Conservation (phyloP, 208 protist species). For the Leishmania mexicana region DNA sequence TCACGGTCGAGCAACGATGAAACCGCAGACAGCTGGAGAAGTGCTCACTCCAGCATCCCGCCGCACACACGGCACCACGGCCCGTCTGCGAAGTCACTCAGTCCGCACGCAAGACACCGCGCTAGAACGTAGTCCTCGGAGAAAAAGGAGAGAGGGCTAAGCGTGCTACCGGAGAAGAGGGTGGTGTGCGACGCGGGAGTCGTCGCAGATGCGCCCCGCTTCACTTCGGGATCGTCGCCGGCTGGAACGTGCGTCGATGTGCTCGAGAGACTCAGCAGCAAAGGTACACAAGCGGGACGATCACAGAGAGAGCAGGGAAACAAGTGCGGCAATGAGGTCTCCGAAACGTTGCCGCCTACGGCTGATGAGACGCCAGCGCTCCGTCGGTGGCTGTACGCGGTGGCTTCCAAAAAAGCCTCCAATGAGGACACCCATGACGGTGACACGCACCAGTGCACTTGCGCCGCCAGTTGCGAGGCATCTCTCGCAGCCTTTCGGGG, state of each 20-base stretch:
- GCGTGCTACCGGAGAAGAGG: slow-evolving; percentile 76
- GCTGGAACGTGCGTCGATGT: slow-evolving; percentile 25
- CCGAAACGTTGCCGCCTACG: neutral
- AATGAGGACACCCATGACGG: slow-evolving; percentile 31
- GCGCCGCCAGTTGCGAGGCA: neutral
- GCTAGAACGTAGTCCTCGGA: slow-evolving; percentile 59
- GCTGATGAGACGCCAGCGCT: neutral
- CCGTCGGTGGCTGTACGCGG: slow-evolving; percentile 5
- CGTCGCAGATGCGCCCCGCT: neutral
- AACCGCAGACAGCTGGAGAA: neutral
- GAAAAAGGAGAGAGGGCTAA: slow-evolving; percentile 69
- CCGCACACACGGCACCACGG: slow-evolving; percentile 79
- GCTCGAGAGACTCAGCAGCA: slow-evolving; percentile 34
- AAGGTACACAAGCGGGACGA: slow-evolving; percentile 11
- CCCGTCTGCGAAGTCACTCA: slow-evolving; percentile 64
- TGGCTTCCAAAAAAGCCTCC: slow-evolving; percentile 30
- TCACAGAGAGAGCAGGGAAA: slow-evolving; percentile 76
- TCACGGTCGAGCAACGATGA: too few relatives aligned
- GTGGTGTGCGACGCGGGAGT: slow-evolving; percentile 47
- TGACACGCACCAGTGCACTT: slow-evolving; percentile 40
- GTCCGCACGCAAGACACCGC: slow-evolving; percentile 57
- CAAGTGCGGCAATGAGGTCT: neutral
- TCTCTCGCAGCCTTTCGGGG: neutral
- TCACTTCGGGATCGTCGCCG: neutral
- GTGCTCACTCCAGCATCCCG: slow-evolving; percentile 54